Percentiles rank a stretch among this genome's conserved stretches.
These are phyloP conservation scores for Ogataea minuta DNA, from an alignment of 805 yeast genomes.

Conservation along the genomic window DNA sequence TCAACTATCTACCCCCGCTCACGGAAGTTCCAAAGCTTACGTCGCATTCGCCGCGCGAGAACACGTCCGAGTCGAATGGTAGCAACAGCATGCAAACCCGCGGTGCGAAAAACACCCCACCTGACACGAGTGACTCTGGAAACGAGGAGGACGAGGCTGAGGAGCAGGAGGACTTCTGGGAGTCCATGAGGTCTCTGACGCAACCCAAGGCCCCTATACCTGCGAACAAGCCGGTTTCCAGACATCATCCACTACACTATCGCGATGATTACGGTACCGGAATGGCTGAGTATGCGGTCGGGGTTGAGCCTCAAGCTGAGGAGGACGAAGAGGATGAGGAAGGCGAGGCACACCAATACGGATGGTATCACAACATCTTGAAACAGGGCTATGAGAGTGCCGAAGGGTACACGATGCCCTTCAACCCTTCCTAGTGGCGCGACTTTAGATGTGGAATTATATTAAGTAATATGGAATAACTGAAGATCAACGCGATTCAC, in stretches of 20 bases:
- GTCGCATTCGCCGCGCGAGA: conserved; percentile 50
- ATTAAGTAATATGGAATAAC: neutral
- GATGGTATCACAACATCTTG: conserved; percentile 34
- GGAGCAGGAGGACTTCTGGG: conserved; percentile 72
- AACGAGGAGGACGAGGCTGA: conserved; percentile 46
- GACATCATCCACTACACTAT: conserved; percentile 53
- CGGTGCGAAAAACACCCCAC: conserved; percentile 15
- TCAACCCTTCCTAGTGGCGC: conserved; percentile 29
- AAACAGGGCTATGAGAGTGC: conserved; percentile 8
- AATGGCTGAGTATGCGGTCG: conserved; percentile 10
- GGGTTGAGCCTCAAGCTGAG: conserved; percentile 11
- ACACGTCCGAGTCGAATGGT: conserved; percentile 26
- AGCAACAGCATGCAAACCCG: conserved; percentile 16
- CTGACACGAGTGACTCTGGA: conserved; percentile 28
- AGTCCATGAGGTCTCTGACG: conserved; percentile 58
- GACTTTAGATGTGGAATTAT: neutral
- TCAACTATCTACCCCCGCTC: conserved; percentile 69
- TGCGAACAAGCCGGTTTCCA: conserved; percentile 43
- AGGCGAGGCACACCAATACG: conserved; percentile 34
- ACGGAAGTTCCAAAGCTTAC: conserved; percentile 69
- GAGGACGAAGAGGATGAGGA: conserved; percentile 33
- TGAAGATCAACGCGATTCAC: conserved; percentile 20
- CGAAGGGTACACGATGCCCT: conserved; percentile 30
- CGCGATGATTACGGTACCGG: conserved; percentile 18
- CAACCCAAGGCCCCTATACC: conserved; percentile 34